Percentiles rank a stretch among this genome's conserved stretches.
Evolutionary conservation across 805 yeast species (phyloP).

Genomic region (Zygoascus tannicola): DNA sequence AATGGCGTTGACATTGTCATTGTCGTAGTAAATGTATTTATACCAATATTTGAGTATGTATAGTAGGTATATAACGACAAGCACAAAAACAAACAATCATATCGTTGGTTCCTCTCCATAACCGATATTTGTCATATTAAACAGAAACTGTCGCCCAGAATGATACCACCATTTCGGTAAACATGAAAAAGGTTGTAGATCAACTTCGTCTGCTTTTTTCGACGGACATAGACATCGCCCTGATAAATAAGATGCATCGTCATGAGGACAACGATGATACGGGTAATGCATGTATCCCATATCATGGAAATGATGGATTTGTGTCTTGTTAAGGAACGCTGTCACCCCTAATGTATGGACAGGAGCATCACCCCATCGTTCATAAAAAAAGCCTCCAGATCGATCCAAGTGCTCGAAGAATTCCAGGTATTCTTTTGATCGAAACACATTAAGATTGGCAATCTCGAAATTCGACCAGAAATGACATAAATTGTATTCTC

Average conservation of each 20-base stretch:
- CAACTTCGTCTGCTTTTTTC: slow-evolving; percentile 26
- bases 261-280: slow-evolving; percentile 37
- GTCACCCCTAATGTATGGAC: slow-evolving; percentile 68
- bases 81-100: too few species aligned
- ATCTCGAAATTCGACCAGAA: slow-evolving; percentile 85
- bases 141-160: slow-evolving; percentile 25
- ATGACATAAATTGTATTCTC: slow-evolving; percentile 74
- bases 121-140: slow-evolving; percentile 17
- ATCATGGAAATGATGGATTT: slow-evolving; percentile 71
- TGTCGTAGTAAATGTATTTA: too few species aligned
- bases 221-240: slow-evolving; percentile 31
- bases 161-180: slow-evolving; percentile 31
- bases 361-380: slow-evolving; percentile 95
- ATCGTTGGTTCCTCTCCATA: neutral
- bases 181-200: slow-evolving; percentile 28
- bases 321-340: slow-evolving; percentile 45
- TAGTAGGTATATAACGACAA: too few species aligned
- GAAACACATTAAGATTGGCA: slow-evolving; percentile 65
- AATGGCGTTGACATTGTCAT: neutral
- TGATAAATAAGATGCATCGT: slow-evolving; percentile 23
- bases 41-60: too few species aligned
- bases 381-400: slow-evolving; percentile 79
- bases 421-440: slow-evolving; percentile 55
- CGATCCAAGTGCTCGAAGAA: slow-evolving; percentile 61
- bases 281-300: slow-evolving; percentile 74